A percentile compares a stretch with the other conserved stretches of the same genome.
Conservation (phyloP, 345 rosid species). For the Populus deltoides region DNA sequence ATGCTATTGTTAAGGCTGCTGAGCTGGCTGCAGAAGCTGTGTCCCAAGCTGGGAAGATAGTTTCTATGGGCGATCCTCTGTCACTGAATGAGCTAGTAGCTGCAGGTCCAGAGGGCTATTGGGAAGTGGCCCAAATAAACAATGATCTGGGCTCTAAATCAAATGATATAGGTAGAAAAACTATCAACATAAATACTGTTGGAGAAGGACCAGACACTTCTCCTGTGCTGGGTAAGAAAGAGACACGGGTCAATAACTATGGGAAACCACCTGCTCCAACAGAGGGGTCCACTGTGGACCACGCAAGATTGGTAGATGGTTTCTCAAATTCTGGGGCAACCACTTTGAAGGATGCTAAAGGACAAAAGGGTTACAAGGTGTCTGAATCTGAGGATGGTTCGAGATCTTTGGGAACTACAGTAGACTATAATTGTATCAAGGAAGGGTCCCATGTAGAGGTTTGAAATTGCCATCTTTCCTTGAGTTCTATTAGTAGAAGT, state of each 20-base stretch:
- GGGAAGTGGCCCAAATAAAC: constrained; percentile 51
- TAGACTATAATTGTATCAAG: constrained; percentile 43
- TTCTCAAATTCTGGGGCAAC: constrained; percentile 33
- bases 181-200: constrained; percentile 12
- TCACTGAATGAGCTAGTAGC: constrained; percentile 57
- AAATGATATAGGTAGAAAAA: constrained; percentile 27
- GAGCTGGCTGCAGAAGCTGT: constrained; percentile 94
- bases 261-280: constrained; percentile 30
- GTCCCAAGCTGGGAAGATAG: constrained; percentile 87
- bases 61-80: constrained; percentile 75
- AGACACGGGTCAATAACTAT: constrained; percentile 32
- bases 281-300: constrained; percentile 40
- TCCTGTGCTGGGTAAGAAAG: constrained; percentile 30
- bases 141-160: constrained; percentile 33
- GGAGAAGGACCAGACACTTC: constrained; percentile 27
- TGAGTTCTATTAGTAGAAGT: not conserved
- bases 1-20: constrained; percentile 90
- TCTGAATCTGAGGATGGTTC: constrained; percentile 43
- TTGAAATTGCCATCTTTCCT: constrained; percentile 2
- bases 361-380: constrained; percentile 42
- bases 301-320: constrained; percentile 39
- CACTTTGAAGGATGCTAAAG: constrained; percentile 43
- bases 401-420: constrained; percentile 32
- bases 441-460: constrained; percentile 91
- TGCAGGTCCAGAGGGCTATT: constrained; percentile 71